These are phyloP conservation scores for Amborella trichopoda DNA, from an alignment of 164 flowering plant genomes.

Conservation along the genomic window DNA sequence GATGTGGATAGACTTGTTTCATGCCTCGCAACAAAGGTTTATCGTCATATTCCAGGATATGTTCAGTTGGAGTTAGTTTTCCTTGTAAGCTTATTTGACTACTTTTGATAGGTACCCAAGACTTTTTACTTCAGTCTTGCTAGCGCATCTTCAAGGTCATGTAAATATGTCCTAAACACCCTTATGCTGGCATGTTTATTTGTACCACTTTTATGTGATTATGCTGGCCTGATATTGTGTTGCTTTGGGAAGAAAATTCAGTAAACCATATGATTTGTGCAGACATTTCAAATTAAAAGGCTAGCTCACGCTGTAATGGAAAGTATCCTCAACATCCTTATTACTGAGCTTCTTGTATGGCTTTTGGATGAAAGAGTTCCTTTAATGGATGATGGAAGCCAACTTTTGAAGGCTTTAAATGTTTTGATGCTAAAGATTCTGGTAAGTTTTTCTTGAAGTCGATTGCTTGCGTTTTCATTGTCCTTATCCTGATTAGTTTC, in stretches of 20 bases:
- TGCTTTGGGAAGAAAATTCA: too few relatives aligned
- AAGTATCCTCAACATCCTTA: conserved; percentile 77
- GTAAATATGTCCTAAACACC: conserved; percentile 96
- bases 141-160: conserved; percentile 95
- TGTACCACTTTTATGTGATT: too few relatives aligned
- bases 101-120: conserved; percentile 61
- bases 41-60: not conserved
- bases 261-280: too few relatives aligned
- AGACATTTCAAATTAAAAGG: conserved; percentile 87
- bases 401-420: conserved; percentile 89
- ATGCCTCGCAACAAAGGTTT: conserved; percentile 77
- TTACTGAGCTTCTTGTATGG: conserved; percentile 95
- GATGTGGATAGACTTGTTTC: conserved; percentile 92
- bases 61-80: not conserved
- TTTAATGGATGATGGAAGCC: conserved; percentile 96
- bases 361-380: conserved; percentile 97
- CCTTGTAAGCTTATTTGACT: too few relatives aligned
- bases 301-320: conserved; percentile 94
- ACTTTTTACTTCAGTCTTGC: conserved; percentile 85
- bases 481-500: not conserved
- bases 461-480: not conserved
- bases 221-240: too few relatives aligned
- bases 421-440: conserved; percentile 96
- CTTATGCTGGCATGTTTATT: conserved; percentile 99
- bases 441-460: conserved; percentile 34